phyloP scores from a whole-genome alignment of 1,284 basidiomycete genomes.

The Cystobasidium sp. region DNA sequence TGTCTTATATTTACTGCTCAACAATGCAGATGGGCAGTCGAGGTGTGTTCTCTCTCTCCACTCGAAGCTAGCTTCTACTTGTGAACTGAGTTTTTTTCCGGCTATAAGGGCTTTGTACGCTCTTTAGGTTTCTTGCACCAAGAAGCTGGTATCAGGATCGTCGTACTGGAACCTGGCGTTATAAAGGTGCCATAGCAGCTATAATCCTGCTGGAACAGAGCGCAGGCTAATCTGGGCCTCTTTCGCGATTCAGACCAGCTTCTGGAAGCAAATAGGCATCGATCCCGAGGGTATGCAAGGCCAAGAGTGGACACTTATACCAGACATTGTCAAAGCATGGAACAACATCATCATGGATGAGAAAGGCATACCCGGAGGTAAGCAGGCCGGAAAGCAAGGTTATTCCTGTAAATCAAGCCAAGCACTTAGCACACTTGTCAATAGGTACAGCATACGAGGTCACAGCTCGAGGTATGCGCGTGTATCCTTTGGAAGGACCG shows the following conservation, averaged over 20 bases:
- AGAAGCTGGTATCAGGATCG: constrained; percentile 4
- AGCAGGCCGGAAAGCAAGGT: not conserved
- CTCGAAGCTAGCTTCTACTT: not conserved
- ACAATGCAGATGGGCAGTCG: constrained; percentile 12
- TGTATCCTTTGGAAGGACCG: constrained; percentile 17
- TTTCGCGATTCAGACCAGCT: not conserved
- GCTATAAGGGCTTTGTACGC: constrained; percentile 14
- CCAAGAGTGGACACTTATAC: constrained; percentile 20
- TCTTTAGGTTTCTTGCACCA: constrained; percentile 8
- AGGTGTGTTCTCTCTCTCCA: not conserved
- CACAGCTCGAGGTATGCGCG: constrained; percentile 13
- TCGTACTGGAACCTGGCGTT: constrained; percentile 23
- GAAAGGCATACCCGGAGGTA: constrained; percentile 15
- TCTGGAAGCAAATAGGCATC: constrained; percentile 25
- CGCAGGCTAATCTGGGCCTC: not conserved
- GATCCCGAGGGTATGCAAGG: constrained; percentile 20
- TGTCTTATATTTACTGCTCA: not conserved
- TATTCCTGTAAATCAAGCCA: not conserved
- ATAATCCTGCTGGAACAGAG: not conserved
- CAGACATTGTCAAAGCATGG: constrained; percentile 21
- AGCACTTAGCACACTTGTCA: not conserved
- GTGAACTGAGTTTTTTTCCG: not conserved
- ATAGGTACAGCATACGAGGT: constrained; percentile 24
- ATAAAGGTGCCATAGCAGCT: not conserved
- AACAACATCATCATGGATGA: constrained; percentile 26